Percentiles rank a stretch among this genome's conserved stretches.
phyloP scores from a whole-genome alignment of 805 yeast species.

The Wickerhamomyces chaumierensis region DNA sequence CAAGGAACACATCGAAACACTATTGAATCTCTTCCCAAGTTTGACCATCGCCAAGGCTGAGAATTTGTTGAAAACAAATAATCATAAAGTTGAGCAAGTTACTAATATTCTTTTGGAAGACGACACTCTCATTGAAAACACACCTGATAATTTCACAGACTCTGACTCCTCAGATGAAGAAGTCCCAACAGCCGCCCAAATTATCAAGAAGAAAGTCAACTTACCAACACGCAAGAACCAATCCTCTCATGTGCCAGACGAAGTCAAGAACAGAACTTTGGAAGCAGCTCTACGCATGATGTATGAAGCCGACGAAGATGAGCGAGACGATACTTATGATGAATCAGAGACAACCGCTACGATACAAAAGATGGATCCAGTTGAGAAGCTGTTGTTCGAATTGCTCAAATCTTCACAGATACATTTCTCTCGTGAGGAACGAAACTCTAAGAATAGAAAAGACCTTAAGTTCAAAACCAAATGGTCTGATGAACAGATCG shows the following conservation, averaged over 20 bases:
- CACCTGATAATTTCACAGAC: not conserved
- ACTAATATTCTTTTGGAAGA: slow-evolving; percentile 54
- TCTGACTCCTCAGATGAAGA: slow-evolving; percentile 1
- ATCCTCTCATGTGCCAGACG: slow-evolving; percentile 26
- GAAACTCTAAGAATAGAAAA: slow-evolving; percentile 42
- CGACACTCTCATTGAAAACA: slow-evolving; percentile 24
- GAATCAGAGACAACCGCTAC: slow-evolving; percentile 28
- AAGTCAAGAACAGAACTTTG: slow-evolving; percentile 45
- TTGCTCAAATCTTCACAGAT: slow-evolving; percentile 39
- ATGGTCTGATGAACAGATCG: slow-evolving; percentile 88
- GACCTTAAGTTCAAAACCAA: slow-evolving; percentile 38
- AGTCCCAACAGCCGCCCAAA: slow-evolving; percentile 8
- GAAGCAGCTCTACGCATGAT: slow-evolving; percentile 49
- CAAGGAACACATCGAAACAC: slow-evolving; percentile 27
- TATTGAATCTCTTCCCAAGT: slow-evolving; percentile 58
- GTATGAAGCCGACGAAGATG: slow-evolving; percentile 74
- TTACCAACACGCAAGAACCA: slow-evolving; percentile 4
- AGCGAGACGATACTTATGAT: slow-evolving; percentile 69
- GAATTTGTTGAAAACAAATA: slow-evolving; percentile 35
- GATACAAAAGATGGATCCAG: slow-evolving; percentile 21
- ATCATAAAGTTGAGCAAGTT: slow-evolving; percentile 41
- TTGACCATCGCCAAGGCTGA: slow-evolving; percentile 35
- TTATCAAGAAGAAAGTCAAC: slow-evolving; percentile 10
- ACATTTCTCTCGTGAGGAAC: slow-evolving; percentile 32
- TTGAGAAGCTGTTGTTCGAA: slow-evolving; percentile 47